phyloP scores from a whole-genome alignment of 257 asterid genomes.

The Solanum peruvianum region DNA sequence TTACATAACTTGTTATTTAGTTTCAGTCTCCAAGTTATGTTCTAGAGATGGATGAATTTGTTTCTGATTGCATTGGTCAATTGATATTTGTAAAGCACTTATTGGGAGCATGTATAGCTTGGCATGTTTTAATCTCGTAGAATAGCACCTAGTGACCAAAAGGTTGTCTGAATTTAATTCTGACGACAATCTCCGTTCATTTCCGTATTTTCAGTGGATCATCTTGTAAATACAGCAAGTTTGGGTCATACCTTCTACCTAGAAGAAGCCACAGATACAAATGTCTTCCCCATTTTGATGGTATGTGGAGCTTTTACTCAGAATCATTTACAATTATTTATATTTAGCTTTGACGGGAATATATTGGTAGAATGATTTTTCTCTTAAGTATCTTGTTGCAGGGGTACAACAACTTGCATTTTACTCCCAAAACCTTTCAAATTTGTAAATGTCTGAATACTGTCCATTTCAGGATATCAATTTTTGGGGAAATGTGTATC shows the following conservation, averaged over 20 bases:
- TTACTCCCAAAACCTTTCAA: background rate
- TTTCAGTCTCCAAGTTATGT: background rate
- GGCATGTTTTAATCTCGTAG: background rate
- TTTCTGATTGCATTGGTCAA: background rate
- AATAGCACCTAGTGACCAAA: background rate
- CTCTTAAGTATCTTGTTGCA: background rate
- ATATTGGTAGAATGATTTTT: background rate
- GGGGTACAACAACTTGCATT: background rate
- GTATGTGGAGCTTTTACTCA: conserved; percentile 12
- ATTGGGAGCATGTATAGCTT: background rate
- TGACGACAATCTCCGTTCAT: background rate
- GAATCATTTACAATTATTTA: background rate
- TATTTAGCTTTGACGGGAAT: background rate
- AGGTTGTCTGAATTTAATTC: background rate
- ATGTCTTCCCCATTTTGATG: conserved; percentile 69
- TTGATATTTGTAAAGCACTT: background rate
- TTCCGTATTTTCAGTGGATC: conserved; percentile 55
- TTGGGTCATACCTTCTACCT: conserved; percentile 85
- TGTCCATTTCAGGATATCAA: conserved; percentile 54
- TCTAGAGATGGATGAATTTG: background rate
- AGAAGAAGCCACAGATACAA: conserved; percentile 87
- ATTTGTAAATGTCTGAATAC: background rate
- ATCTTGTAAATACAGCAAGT: conserved; percentile 80
- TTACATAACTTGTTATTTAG: background rate
- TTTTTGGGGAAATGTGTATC: conserved; percentile 95